Conservation (phyloP, 1,139 yeast species). For the Blastobotrys serpentis region DNA sequence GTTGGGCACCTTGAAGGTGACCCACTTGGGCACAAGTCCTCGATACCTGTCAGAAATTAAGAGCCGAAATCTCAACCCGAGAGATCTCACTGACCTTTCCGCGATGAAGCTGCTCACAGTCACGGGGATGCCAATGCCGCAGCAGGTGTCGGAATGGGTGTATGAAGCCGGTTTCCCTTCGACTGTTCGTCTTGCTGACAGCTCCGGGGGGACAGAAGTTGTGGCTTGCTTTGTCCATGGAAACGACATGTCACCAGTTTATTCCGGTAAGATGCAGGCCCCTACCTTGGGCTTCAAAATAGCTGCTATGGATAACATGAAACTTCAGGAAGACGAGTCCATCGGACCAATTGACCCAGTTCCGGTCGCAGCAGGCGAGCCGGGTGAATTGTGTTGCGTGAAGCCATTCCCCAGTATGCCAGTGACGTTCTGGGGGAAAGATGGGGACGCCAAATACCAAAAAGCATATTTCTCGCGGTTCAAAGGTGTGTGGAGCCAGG, state of each 20-base stretch:
- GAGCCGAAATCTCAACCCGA: constrained; percentile 3
- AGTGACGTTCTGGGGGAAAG: constrained; percentile 2
- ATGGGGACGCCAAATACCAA: neutral
- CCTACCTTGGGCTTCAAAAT: constrained; percentile 5
- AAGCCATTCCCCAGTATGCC: constrained; percentile 9
- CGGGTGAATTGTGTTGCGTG: constrained; percentile 6
- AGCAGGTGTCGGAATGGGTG: neutral
- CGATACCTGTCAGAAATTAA: constrained; percentile 1
- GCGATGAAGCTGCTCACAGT: constrained; percentile 3
- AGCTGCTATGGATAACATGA: constrained; percentile 5
- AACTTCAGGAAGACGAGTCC: neutral
- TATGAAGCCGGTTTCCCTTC: constrained; percentile 1
- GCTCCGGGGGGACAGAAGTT: constrained; percentile 8
- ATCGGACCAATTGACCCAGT: constrained; percentile 3
- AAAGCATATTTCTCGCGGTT: constrained; percentile 7
- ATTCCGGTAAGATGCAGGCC: constrained; percentile 8
- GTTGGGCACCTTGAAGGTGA: neutral
- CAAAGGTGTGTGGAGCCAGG: constrained; percentile 9
- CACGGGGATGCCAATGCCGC: constrained; percentile 8
- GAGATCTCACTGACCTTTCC: neutral
- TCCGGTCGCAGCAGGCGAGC: neutral
- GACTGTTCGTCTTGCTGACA: constrained; percentile 3
- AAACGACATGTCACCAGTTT: constrained; percentile 2
- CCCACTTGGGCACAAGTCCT: constrained; percentile 9
- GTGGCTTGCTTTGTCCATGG: constrained; percentile 9